phyloP scores from a whole-genome alignment of 2,329 filamentous ascomycete species.

The Knoxdaviesia capensis region DNA sequence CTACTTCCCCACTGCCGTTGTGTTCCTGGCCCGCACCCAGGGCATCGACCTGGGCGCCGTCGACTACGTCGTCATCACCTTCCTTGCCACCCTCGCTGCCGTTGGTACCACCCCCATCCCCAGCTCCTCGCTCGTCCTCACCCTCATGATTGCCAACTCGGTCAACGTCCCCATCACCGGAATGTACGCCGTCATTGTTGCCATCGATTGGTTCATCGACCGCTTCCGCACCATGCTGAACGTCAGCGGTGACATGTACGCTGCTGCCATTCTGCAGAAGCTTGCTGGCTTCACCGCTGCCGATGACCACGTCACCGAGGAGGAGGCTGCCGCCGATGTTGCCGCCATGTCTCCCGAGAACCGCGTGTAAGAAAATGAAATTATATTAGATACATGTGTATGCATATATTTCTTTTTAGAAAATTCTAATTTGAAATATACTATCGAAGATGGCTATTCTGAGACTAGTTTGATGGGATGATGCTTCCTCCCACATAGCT shows the following conservation, averaged over 20 bases:
- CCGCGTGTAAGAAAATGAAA: too few species aligned
- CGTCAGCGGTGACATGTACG: constrained; percentile 28
- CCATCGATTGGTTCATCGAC: constrained; percentile 35
- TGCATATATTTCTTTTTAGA: too few species aligned
- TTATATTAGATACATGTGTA: too few species aligned
- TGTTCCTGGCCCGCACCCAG: constrained; percentile 30
- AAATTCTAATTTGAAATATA: too few species aligned
- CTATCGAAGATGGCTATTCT: too few species aligned
- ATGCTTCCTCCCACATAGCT: too few species aligned
- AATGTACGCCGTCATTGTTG: constrained; percentile 31
- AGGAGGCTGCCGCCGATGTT: too few species aligned
- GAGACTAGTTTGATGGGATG: too few species aligned
- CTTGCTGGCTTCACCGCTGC: constrained; percentile 14
- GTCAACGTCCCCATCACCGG: constrained; percentile 23
- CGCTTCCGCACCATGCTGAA: constrained; percentile 31
- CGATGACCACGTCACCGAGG: too few species aligned
- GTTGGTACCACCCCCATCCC: constrained; percentile 34
- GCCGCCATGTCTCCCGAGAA: too few species aligned
- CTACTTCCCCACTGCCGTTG: constrained; percentile 31
- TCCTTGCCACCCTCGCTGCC: constrained; percentile 28
- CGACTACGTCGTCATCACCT: constrained; percentile 26
- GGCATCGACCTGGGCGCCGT: constrained; percentile 19
- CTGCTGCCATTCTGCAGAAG: constrained; percentile 17
- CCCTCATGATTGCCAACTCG: constrained; percentile 26
- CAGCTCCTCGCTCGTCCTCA: constrained; percentile 27